phyloP scores from a whole-genome alignment of 1,139 yeast genomes.

The Candida glucosophila region DNA sequence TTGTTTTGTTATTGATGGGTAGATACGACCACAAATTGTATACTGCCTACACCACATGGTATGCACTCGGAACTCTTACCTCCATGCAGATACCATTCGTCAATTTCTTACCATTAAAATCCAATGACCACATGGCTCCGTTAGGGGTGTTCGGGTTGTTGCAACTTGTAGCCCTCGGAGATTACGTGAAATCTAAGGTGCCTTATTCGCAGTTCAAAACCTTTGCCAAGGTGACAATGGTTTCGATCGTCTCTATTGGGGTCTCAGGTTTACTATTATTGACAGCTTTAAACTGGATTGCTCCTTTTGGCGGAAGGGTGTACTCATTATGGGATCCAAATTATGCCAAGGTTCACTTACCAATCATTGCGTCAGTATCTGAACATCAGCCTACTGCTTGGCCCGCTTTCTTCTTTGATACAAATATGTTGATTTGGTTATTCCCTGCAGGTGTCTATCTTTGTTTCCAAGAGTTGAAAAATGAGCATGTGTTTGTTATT shows the following conservation, averaged over 20 bases:
- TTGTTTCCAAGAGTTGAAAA: constrained; percentile 79
- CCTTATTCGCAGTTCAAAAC: constrained; percentile 69
- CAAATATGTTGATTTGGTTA: constrained; percentile 88
- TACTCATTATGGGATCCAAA: constrained; percentile 97
- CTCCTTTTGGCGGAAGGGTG: constrained; percentile 99
- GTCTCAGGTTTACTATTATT: constrained; percentile 64
- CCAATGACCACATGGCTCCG: constrained; percentile 98
- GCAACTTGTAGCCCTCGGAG: constrained; percentile 84
- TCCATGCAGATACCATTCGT: constrained; percentile 99
- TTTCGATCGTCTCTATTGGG: constrained; percentile 51
- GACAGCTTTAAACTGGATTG: constrained; percentile 88
- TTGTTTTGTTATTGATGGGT: constrained; percentile 88
- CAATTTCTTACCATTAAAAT: constrained; percentile 92
- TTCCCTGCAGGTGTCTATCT: constrained; percentile 97
- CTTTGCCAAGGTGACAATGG: constrained; percentile 55
- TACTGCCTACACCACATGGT: constrained; percentile 94
- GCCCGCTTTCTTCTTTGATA: constrained; percentile 96
- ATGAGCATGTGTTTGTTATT: constrained; percentile 89
- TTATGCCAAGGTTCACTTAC: constrained; percentile 96
- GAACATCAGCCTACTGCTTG: constrained; percentile 99
- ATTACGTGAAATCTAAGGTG: constrained; percentile 67
- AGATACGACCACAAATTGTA: constrained; percentile 78
- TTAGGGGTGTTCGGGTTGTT: constrained; percentile 93
- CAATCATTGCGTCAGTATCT: constrained; percentile 96
- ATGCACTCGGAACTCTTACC: constrained; percentile 89